Base-by-base conservation (phyloP, 192 early-diverging fungal genomes). In the Entomortierella lignicola region DNA sequence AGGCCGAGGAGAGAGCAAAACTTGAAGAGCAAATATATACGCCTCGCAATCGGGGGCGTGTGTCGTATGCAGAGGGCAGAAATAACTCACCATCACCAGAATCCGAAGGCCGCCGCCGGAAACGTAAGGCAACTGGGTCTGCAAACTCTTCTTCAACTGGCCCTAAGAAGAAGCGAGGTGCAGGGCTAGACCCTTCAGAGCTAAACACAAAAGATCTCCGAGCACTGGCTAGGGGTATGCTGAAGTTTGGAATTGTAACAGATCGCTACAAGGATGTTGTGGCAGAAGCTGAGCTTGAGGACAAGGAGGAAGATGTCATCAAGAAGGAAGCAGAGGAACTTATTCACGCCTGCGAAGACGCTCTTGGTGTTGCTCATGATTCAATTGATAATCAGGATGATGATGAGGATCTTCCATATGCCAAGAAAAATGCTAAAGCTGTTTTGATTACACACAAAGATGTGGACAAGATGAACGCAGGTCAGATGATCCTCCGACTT, bases 381-480 rank as follows among this genome's bases (percentile, higher is more conserved):
- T 67, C 68, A 4, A 80, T 75, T 47, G 73, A 87, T 51, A 61
- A 65, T 2, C 73, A 77, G 39, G 70, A 66, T 6, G 55, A 63
- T 32, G 79, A 85, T 55, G 83, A 74, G 52, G 70, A 81, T 47
- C 44, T 67, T 10, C 68, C 71, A 2, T 68, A 71, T n/a, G 66
- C 80, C 8, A 80, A 79, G 70, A 65, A 70, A 63, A 75, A 83
- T 21, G 72, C 80, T 47, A 96, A 95, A 80, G 91, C 94, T 8
- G 89, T 93, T 57, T 72, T 92, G 15, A 84, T 94, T 29, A 91
- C 91, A 18, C 97, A 91, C 87, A 87, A 87, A 31, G 92, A 91
- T 12, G 87, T 96, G 11, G 87, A 89, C 12, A 90, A 91, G 57
- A 89, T 98, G 44, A 98, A 99, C 77, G 96, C 97, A 2, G 86